Evolutionary conservation across 768 basidiomycete genomes (phyloP).

Genomic region (Podaxis sp.): DNA sequence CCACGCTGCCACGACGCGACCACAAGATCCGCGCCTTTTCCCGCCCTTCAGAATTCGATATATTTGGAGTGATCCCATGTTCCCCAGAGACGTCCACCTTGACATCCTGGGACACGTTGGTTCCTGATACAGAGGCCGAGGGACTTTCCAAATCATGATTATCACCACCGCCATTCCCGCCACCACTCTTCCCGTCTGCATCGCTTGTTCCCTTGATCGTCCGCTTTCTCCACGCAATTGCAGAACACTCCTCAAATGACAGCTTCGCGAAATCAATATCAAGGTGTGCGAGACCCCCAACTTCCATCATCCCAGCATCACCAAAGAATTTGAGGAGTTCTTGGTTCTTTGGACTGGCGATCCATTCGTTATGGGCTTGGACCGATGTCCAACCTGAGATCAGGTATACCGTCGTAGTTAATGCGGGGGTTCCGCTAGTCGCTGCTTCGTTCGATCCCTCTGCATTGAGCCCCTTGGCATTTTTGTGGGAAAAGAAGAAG

Average conservation of each 20-base stretch:
- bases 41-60: no score
- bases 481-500: conserved; percentile 33
- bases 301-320: conserved; percentile 25
- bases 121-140: background rate
- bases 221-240: conserved; percentile 6
- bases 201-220: background rate
- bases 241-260: conserved; percentile 9
- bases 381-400: conserved; percentile 46
- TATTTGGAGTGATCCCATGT: background rate
- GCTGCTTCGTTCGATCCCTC: background rate
- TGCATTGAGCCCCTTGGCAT: conserved; percentile 16
- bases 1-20: conserved; percentile 3
- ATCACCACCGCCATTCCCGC: background rate
- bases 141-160: background rate
- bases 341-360: conserved; percentile 39
- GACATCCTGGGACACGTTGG: background rate
- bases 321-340: conserved; percentile 31
- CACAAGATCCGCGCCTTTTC: conserved; percentile 1
- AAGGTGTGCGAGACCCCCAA: conserved; percentile 38
- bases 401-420: conserved; percentile 29
- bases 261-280: conserved; percentile 37
- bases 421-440: background rate
- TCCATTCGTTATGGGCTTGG: conserved; percentile 41
- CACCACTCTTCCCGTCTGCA: background rate
- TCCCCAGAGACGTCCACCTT: background rate